Conservation (phyloP, 208 protist genomes). For the Acanthamoeba healyi region DNA sequence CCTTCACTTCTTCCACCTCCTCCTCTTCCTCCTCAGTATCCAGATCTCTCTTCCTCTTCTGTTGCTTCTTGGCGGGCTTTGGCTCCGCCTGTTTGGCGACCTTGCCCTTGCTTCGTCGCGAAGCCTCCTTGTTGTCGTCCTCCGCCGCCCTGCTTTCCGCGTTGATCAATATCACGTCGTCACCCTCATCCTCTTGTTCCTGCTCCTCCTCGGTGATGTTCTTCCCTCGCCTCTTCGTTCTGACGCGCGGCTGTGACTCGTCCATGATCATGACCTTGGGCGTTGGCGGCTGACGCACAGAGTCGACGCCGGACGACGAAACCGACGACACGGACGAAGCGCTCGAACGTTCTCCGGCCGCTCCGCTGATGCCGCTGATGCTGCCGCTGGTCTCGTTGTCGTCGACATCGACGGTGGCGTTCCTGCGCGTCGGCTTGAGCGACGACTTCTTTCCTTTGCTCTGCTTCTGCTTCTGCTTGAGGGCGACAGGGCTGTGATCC, state of each 20-base stretch:
- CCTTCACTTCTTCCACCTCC: background rate
- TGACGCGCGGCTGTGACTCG: background rate
- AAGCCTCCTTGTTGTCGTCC: background rate
- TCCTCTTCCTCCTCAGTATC: background rate
- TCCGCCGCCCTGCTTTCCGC: background rate
- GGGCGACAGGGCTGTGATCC: background rate
- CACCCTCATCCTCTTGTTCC: background rate
- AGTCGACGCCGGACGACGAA: background rate
- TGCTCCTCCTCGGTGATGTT: background rate
- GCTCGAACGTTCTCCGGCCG: background rate
- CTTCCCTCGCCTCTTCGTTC: background rate
- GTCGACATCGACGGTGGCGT: background rate
- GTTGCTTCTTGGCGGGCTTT: background rate
- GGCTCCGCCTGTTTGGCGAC: too few species aligned
- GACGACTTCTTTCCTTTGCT: background rate
- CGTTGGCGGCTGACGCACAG: background rate
- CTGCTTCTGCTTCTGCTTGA: too few species aligned
- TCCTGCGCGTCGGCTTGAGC: background rate
- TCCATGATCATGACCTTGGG: slow-evolving; percentile 13
- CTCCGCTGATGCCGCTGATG: background rate
- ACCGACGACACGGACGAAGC: background rate
- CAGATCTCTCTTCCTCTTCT: background rate
- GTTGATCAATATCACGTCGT: background rate
- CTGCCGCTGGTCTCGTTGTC: too few species aligned
- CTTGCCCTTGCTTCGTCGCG: background rate